Evolutionary conservation across 257 asterid genomes (phyloP), one percentile per base, ranked within the genome.

Genomic region (Lithospermum erythrorhizon): DNA sequence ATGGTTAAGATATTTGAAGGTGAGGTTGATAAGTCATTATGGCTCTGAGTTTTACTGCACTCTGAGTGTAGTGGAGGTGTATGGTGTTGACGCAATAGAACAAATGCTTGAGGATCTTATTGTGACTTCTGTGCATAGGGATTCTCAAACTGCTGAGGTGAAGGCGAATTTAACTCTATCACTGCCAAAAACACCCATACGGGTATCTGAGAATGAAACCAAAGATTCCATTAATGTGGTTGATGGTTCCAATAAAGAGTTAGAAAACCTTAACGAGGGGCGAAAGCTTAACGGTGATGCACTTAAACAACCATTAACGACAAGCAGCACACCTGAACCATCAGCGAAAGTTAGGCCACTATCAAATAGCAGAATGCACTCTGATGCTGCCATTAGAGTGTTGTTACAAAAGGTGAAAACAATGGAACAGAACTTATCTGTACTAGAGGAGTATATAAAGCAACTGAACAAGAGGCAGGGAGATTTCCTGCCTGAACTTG

Each of bases 31-130:
- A 29, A 81, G 89, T 23, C 99, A 93, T 73, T 89, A 93, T 51
- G 99, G 99, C 11, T 84, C 95, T 0, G 99, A 93, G 27, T 93
- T 93, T 73, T 93, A 93, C 79, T 89, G 99, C 64, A 89, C 90
- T 0, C 53, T 89, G 49, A 93, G 97, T 69, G 83, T 78, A 22
- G 81, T 93, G 56, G 99, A 93, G 85, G 99, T 93, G 20, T 89
- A 72, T 73, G 99, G 99, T 30, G 88, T 93, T 65, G 99, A 93
- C 78, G 99, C 94, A 20, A 73, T 93, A 10, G 99, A 86, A 64
- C 88, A 85, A 45, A 93, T 93, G 99, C 99, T 93, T 11, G 97
- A 86, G 77, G 99, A 89, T 81, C 85, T 93, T 66, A 84, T 86
- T 25, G 87, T 78, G 41, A 77, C 84, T 57, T 75, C 95, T 8